phyloP scores from a whole-genome alignment of 2,329 filamentous ascomycete species.

The Cladosporium sp. region DNA sequence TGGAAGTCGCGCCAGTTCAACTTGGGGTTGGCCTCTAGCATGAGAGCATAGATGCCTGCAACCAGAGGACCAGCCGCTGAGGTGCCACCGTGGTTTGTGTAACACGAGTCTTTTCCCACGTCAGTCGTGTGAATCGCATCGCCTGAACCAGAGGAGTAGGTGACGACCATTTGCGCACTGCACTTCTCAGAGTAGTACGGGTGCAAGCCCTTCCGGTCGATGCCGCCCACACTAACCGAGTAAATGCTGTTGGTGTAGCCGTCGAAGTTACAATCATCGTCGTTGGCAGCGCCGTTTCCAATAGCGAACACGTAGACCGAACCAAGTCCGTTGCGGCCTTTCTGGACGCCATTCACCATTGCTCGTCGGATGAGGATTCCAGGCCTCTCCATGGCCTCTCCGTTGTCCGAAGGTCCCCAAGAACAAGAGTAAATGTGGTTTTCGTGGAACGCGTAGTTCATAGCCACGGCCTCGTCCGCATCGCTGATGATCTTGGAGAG shows the following conservation, averaged over 20 bases:
- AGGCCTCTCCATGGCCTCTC: slow-evolving; percentile 87
- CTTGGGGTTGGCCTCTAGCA: slow-evolving; percentile 78
- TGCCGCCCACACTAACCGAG: slow-evolving; percentile 92
- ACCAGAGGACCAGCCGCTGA: slow-evolving; percentile 92
- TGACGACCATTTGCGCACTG: slow-evolving; percentile 91
- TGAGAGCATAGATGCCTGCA: slow-evolving; percentile 86
- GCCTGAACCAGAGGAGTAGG: slow-evolving; percentile 86
- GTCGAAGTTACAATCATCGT: slow-evolving; percentile 99
- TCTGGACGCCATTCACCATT: slow-evolving; percentile 88
- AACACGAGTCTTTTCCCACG: slow-evolving; percentile 76
- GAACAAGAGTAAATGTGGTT: slow-evolving; percentile 99
- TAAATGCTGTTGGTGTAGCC: slow-evolving; percentile 99
- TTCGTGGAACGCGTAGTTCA: slow-evolving; percentile 87
- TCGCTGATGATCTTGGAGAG: slow-evolving; percentile 87
- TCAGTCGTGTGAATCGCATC: slow-evolving; percentile 97
- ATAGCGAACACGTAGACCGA: slow-evolving; percentile 97
- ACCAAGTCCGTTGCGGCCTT: slow-evolving; percentile 76
- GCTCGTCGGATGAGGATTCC: slow-evolving; percentile 83
- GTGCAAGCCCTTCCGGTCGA: slow-evolving; percentile 82
- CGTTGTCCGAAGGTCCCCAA: slow-evolving; percentile 95
- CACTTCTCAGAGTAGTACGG: slow-evolving; percentile 96
- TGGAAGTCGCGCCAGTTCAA: slow-evolving; percentile 93
- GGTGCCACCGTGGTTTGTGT: slow-evolving; percentile 81
- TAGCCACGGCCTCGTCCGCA: slow-evolving; percentile 82
- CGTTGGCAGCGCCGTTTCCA: slow-evolving; percentile 80